Conservation (phyloP, 257 asterid genomes). For the Solanum bulbocastanum region DNA sequence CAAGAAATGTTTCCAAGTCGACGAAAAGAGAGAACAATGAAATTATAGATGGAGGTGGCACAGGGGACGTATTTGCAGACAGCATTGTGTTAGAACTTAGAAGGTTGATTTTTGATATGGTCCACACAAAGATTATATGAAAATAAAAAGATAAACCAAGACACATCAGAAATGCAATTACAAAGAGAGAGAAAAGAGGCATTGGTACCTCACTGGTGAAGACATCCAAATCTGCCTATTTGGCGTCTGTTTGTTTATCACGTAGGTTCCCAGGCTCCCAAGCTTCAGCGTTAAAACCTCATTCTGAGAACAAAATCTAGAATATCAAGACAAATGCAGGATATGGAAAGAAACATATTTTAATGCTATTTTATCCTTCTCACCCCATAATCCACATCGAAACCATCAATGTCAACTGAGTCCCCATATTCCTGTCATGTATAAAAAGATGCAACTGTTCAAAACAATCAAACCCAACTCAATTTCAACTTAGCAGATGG, state of each 20-base stretch:
- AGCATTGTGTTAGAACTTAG: neutral
- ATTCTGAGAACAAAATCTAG: slow-evolving; percentile 36
- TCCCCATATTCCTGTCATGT: slow-evolving; percentile 71
- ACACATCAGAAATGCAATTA: neutral
- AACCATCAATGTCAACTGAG: slow-evolving; percentile 69
- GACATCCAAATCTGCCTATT: slow-evolving; percentile 97
- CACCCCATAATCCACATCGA: slow-evolving; percentile 85
- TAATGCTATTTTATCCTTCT: slow-evolving; percentile 9
- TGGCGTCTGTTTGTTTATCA: slow-evolving; percentile 90
- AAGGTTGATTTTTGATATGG: neutral
- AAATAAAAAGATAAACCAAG: neutral
- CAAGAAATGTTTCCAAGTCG: neutral
- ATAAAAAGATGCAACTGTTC: neutral
- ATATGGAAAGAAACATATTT: neutral
- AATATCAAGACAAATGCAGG: neutral
- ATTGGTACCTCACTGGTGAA: slow-evolving; percentile 77
- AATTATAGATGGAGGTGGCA: neutral
- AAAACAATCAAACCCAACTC: neutral
- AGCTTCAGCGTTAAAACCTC: slow-evolving; percentile 89
- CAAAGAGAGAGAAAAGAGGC: neutral
- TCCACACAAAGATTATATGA: neutral
- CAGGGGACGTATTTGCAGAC: neutral
- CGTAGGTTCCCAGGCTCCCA: slow-evolving; percentile 81
- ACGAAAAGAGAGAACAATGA: neutral
- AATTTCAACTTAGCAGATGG: neutral